Evolutionary conservation across 192 early-diverging fungal species (phyloP), one percentile per base, ranked within the genome.

Genomic region (Neocallimastix lanati): DNA sequence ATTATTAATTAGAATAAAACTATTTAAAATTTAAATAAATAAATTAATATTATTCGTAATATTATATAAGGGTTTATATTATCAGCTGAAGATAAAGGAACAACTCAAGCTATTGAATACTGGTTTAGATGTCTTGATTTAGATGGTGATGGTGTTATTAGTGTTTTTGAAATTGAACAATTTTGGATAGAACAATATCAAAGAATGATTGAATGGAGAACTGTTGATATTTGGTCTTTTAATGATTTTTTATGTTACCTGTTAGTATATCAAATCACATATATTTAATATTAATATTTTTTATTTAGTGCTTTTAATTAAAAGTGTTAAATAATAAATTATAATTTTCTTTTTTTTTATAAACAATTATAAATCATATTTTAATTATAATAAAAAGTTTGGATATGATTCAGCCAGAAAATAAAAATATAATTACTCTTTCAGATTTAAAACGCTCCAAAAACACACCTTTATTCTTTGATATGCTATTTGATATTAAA

Each of bases 51-150:
- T n/a, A n/a, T n/a, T n/a, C n/a, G n/a, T n/a, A n/a, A n/a, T n/a
- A n/a, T n/a, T n/a, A n/a, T n/a, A n/a, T 13, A 21, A 80, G 80
- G 92, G 92, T 95, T 96, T 82, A 82, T 95, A 50, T 84, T 95
- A n/a, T 88, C 92, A 13, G 91, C 92, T 35, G 92, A 94, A 35
- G 93, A 95, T 82, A 95, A 95, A 85, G 85, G 87, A 38, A 88
- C 84, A 5, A 85, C 85, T 25, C 86, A 88, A 16, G 87, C 84
- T 21, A 84, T 91, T 80, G 94, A 91, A 81, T 92, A 92, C 85
- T 96, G 96, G 96, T 98, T 98, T 87, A 88, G 94, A 78, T 95
- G 93, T 80, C 86, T 98, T 83, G 96, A 98, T 82, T 82, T 92
- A 18, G 96, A 98, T 82, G 93, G 92, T 13, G 95, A 97, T 83